Percentiles rank a stretch among this genome's conserved stretches.
Conservation (phyloP, 129 eudicot genomes). For the Chrysanthemum lavandulifolium region DNA sequence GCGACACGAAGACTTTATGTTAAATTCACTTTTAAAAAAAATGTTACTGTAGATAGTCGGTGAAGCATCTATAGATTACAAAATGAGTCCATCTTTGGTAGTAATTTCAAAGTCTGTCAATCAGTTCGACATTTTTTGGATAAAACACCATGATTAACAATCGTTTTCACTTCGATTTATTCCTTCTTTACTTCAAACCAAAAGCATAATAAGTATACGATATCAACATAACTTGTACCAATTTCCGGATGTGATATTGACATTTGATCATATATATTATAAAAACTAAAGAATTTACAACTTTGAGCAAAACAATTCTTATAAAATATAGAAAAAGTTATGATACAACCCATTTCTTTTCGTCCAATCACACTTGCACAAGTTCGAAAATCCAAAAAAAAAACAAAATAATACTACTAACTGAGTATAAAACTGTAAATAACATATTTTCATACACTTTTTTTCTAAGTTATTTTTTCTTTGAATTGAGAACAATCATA, state of each 20-base stretch:
- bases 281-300: not conserved
- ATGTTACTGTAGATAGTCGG: not conserved
- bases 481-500: not conserved
- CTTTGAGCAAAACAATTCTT: not conserved
- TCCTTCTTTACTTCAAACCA: not conserved
- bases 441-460: not conserved
- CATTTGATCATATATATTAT: not conserved
- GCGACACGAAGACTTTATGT: too few relatives aligned
- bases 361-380: slow-evolving; percentile 3
- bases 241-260: not conserved
- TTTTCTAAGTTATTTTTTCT: not conserved
- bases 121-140: not conserved
- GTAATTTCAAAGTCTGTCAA: not conserved
- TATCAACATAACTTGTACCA: not conserved
- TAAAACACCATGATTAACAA: not conserved
- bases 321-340: not conserved
- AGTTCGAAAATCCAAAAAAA: not conserved
- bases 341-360: slow-evolving; percentile 13
- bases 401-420: too few relatives aligned
- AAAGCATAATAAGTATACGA: not conserved
- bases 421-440: not conserved
- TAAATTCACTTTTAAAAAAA: too few relatives aligned
- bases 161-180: not conserved
- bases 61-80: not conserved
- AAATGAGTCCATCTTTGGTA: not conserved